phyloP scores from a whole-genome alignment of 805 yeast genomes.

The Candida chilensis region DNA sequence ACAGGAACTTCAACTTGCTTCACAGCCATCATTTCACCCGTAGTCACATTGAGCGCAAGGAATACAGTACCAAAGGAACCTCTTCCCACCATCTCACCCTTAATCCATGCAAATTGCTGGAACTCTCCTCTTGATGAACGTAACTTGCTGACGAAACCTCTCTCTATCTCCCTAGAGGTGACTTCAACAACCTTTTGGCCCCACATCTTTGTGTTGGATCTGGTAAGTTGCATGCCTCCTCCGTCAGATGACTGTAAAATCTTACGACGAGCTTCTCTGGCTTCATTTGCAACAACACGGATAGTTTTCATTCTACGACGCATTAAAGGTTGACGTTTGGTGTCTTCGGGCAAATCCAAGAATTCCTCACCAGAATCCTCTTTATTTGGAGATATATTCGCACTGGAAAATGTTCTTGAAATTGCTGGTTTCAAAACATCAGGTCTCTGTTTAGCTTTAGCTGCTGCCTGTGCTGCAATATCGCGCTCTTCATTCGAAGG shows the following conservation, averaged over 20 bases:
- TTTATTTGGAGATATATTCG: constrained; percentile 21
- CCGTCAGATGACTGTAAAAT: neutral
- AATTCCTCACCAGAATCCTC: constrained; percentile 21
- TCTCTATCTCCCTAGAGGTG: constrained; percentile 57
- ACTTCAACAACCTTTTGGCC: constrained; percentile 91
- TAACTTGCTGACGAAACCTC: constrained; percentile 58
- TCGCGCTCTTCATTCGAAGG: constrained; percentile 14
- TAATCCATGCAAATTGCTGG: constrained; percentile 93
- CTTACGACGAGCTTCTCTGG: constrained; percentile 44
- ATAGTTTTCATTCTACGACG: constrained; percentile 79
- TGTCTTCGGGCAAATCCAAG: constrained; percentile 18
- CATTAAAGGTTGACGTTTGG: constrained; percentile 24
- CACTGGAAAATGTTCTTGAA: constrained; percentile 33
- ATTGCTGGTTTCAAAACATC: constrained; percentile 18
- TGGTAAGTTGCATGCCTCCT: neutral
- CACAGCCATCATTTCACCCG: constrained; percentile 98
- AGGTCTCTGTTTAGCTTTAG: too few relatives aligned
- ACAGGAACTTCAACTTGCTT: constrained; percentile 77
- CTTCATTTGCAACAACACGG: constrained; percentile 89
- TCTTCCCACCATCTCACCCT: constrained; percentile 92
- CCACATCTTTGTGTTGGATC: constrained; percentile 87
- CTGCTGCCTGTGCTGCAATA: constrained; percentile 1
- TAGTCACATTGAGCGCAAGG: constrained; percentile 86
- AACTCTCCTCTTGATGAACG: constrained; percentile 58
- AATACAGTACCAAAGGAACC: constrained; percentile 96